phyloP scores from a whole-genome alignment of 2,329 filamentous ascomycete genomes.

The Fonsecaea pugnacius region DNA sequence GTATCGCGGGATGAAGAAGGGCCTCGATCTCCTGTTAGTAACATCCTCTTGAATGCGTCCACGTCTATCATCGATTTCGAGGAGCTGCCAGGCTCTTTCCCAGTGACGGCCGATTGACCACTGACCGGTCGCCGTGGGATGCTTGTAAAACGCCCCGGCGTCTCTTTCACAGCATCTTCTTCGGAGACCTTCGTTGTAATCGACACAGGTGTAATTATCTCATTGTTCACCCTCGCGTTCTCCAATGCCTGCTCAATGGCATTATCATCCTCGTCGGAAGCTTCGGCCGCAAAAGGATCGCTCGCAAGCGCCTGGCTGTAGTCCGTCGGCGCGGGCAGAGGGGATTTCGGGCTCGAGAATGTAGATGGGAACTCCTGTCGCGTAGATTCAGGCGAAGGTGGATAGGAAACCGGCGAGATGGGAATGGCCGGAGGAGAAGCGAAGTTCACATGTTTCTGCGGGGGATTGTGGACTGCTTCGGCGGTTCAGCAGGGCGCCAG shows the following conservation, averaged over 20 bases:
- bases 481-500: conserved; percentile 4
- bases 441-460: conserved; percentile 37
- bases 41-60: conserved; percentile 74
- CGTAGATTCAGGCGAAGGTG: conserved; percentile 37
- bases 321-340: conserved; percentile 19
- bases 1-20: conserved; percentile 37
- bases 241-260: conserved; percentile 37
- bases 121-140: conserved; percentile 19
- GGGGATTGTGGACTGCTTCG: conserved; percentile 22
- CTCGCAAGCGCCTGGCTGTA: conserved; percentile 39
- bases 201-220: conserved; percentile 24
- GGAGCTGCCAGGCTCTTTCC: conserved; percentile 29
- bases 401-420: conserved; percentile 36
- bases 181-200: neutral
- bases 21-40: conserved; percentile 71
- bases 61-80: conserved; percentile 66
- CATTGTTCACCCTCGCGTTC: conserved; percentile 38
- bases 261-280: conserved; percentile 39
- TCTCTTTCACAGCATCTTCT: conserved; percentile 33
- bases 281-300: conserved; percentile 48
- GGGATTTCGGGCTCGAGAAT: conserved; percentile 23
- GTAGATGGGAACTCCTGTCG: conserved; percentile 32
- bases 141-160: conserved; percentile 35
- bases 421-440: conserved; percentile 35
- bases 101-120: conserved; percentile 1